A percentile compares a stretch with the other conserved stretches of the same genome.
These are phyloP conservation scores for Teratosphaeria viscida DNA, from an alignment of 2,329 filamentous ascomycete species.

Conservation along the genomic window DNA sequence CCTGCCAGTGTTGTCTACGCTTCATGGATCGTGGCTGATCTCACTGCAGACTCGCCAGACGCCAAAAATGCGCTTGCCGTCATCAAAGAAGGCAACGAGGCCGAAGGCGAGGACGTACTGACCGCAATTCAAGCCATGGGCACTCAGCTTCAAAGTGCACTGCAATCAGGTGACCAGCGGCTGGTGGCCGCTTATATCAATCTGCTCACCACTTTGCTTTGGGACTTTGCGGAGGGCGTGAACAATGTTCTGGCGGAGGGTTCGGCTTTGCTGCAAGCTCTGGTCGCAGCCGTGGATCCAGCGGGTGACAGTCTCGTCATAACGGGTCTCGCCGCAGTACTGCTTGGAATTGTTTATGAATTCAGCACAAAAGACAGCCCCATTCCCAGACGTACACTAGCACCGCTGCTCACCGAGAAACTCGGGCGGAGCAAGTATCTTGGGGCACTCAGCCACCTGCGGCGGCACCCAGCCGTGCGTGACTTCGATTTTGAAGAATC, in stretches of 20 bases:
- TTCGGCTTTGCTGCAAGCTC: constrained; percentile 63
- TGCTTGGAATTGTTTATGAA: constrained; percentile 85
- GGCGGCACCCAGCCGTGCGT: constrained; percentile 66
- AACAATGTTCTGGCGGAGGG: constrained; percentile 89
- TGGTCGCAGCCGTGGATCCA: constrained; percentile 42
- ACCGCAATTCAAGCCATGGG: constrained; percentile 85
- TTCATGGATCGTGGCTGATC: constrained; percentile 72
- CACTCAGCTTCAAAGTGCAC: constrained; percentile 70
- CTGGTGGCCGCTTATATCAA: constrained; percentile 79
- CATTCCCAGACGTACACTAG: constrained; percentile 68
- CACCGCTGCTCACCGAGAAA: constrained; percentile 63
- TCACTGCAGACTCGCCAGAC: constrained; percentile 68
- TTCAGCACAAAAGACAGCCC: constrained; percentile 97
- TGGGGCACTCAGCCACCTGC: constrained; percentile 65
- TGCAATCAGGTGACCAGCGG: constrained; percentile 62
- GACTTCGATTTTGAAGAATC: constrained; percentile 66
- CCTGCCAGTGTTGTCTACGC: constrained; percentile 89
- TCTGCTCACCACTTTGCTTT: constrained; percentile 80
- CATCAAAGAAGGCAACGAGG: constrained; percentile 80
- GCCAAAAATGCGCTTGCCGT: constrained; percentile 71
- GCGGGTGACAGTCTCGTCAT: constrained; percentile 7
- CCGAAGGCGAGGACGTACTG: constrained; percentile 85
- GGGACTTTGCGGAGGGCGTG: constrained; percentile 81
- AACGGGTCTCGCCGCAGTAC: constrained; percentile 64
- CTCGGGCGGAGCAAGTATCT: constrained; percentile 82